Percentiles rank a stretch among this genome's conserved stretches.
Conservation (phyloP, 2,329 filamentous ascomycete genomes). For the Botrytis sinoallii region DNA sequence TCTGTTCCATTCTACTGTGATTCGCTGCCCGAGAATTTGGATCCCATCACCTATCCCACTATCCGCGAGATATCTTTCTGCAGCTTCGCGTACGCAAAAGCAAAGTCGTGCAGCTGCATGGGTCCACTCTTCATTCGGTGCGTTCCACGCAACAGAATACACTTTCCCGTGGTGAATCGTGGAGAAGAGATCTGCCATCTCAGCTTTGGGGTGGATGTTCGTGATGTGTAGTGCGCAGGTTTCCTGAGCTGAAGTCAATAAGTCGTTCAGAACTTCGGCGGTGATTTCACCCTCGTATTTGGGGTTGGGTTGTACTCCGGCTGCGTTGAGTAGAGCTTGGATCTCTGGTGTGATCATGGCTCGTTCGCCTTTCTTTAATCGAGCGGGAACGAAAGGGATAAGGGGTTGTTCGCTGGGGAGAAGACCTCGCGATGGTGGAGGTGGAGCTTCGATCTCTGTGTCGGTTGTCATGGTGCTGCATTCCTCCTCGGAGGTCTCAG, state of each 20-base stretch:
- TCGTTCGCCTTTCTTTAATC: background rate
- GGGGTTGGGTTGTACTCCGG: background rate
- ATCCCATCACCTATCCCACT: constrained; percentile 15
- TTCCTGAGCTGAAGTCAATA: background rate
- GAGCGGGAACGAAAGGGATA: background rate
- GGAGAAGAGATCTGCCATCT: background rate
- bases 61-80: background rate
- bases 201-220: background rate
- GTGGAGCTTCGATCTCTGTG: background rate
- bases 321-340: background rate
- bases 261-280: background rate
- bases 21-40: constrained; percentile 14
- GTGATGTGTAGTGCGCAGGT: constrained; percentile 11
- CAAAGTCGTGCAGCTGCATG: constrained; percentile 3
- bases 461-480: background rate
- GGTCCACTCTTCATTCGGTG: background rate
- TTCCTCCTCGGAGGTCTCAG: background rate
- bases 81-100: constrained; percentile 12
- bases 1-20: constrained; percentile 21
- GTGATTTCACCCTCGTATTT: constrained; percentile 16
- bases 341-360: constrained; percentile 2
- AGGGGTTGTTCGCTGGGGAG: constrained; percentile 5
- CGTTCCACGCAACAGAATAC: background rate
- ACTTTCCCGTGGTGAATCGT: constrained; percentile 10
- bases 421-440: background rate